Conservation (phyloP, 106 monocot genomes). For the Dendrobium officinale region DNA sequence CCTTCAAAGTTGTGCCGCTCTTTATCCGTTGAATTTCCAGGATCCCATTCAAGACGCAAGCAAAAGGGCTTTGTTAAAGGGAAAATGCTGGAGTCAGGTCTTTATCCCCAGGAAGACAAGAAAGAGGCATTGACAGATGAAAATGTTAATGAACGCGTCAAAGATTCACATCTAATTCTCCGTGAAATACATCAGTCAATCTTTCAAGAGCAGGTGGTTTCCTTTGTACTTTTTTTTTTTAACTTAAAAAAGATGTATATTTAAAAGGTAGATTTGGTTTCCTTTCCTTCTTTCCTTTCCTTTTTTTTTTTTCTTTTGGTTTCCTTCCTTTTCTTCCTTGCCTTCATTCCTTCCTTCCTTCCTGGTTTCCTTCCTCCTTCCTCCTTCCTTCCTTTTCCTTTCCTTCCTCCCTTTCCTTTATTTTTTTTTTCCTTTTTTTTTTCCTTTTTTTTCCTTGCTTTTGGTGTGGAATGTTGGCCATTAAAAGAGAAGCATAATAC, state of each 20-base stretch:
- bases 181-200: slow-evolving; percentile 78
- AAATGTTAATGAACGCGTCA: slow-evolving; percentile 51
- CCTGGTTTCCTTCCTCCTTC: too few species aligned
- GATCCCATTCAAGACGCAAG: slow-evolving; percentile 13
- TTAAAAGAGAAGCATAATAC: too few species aligned
- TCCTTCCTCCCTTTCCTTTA: too few species aligned
- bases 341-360: too few species aligned
- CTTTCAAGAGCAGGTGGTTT: slow-evolving; percentile 79
- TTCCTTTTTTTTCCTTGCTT: too few species aligned
- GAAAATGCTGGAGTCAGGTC: slow-evolving; percentile 20
- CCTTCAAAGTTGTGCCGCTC: slow-evolving; percentile 57
- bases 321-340: too few species aligned
- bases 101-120: slow-evolving; percentile 15
- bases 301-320: too few species aligned
- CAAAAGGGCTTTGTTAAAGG: slow-evolving; percentile 19
- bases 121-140: slow-evolving; percentile 44
- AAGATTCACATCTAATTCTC: slow-evolving; percentile 64
- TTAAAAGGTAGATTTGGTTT: not conserved
- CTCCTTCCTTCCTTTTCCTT: too few species aligned
- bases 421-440: too few species aligned
- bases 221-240: not conserved
- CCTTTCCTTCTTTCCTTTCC: too few species aligned
- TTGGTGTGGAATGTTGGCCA: too few species aligned
- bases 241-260: not conserved
- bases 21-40: slow-evolving; percentile 49